Evolutionary conservation across 2,329 filamentous ascomycete genomes (phyloP).

Genomic region (Alternaria burnsii): DNA sequence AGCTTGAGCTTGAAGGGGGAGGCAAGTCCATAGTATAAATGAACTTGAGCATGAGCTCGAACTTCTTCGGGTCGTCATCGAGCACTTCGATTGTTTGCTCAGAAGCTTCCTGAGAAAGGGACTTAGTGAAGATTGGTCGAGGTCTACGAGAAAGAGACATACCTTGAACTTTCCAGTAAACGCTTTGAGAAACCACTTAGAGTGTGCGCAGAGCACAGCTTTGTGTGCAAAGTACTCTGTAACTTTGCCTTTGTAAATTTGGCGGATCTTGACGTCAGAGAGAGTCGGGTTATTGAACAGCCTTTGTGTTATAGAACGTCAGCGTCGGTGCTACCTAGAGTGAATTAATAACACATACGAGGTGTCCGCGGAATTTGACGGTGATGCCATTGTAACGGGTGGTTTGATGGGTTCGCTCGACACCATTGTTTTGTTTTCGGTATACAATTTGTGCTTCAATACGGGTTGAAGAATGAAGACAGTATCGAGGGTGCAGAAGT

Average conservation of each 20-base stretch:
- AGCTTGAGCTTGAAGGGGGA: background rate
- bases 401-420: no score
- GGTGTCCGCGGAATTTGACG: background rate
- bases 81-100: background rate
- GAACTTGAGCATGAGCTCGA: background rate
- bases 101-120: background rate
- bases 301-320: background rate
- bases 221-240: background rate
- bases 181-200: background rate
- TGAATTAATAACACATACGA: background rate
- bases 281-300: constrained; percentile 18
- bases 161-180: background rate
- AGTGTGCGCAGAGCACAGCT: background rate
- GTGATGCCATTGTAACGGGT: background rate
- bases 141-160: background rate
- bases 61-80: background rate
- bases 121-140: background rate
- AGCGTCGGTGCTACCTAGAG: background rate
- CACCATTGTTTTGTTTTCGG: background rate
- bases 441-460: background rate
- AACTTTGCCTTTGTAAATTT: constrained; percentile 1
- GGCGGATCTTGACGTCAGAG: constrained; percentile 15
- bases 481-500: background rate
- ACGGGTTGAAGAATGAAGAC: background rate
- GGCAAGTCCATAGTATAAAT: background rate